phyloP scores from a whole-genome alignment of 129 eudicot species.

The Artemisia tridentata region DNA sequence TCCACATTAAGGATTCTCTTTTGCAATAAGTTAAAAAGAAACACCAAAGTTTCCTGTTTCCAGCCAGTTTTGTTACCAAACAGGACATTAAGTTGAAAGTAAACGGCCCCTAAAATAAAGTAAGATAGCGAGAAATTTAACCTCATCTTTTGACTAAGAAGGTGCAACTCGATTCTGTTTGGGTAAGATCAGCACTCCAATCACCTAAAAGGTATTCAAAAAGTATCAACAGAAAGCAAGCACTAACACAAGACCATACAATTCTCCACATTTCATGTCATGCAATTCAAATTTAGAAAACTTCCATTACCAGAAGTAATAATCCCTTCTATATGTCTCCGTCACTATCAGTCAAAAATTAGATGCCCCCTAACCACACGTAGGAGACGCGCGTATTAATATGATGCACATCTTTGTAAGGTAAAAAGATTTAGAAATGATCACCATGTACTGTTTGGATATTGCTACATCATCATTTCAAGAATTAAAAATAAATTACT shows the following conservation, averaged over 20 bases:
- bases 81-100: no score
- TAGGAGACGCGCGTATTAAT: background rate
- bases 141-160: slow-evolving; percentile 20
- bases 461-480: background rate
- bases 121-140: slow-evolving; percentile 19
- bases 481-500: no score
- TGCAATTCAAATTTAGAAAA: slow-evolving; percentile 16
- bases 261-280: slow-evolving; percentile 9
- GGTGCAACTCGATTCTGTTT: slow-evolving; percentile 10
- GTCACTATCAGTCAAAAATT: slow-evolving; percentile 6
- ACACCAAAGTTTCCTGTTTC: no score
- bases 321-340: background rate
- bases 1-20: no score
- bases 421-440: slow-evolving; percentile 17
- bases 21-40: no score
- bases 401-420: slow-evolving; percentile 4
- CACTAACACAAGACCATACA: slow-evolving; percentile 11
- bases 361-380: slow-evolving; percentile 20
- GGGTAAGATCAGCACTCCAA: slow-evolving; percentile 15
- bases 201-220: background rate
- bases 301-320: slow-evolving; percentile 11
- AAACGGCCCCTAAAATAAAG: background rate
- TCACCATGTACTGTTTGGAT: background rate
- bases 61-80: no score
- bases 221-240: slow-evolving; percentile 16